These are phyloP conservation scores for Pascua sp. DNA, from an alignment of 1,284 basidiomycete species.

Conservation along the genomic window DNA sequence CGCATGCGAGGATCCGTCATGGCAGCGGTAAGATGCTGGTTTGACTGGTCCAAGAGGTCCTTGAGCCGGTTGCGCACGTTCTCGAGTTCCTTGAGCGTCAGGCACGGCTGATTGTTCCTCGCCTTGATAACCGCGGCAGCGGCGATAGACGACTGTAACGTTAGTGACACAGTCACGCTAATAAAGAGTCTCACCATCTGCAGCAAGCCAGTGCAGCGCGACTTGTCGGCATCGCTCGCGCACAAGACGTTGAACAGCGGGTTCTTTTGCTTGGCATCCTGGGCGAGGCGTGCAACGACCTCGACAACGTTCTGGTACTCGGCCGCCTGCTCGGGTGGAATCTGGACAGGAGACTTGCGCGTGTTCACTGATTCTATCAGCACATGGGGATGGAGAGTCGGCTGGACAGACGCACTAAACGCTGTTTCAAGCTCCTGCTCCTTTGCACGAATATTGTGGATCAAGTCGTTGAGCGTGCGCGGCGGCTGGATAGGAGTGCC, in stretches of 20 bases:
- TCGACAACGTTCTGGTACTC: conserved; percentile 13
- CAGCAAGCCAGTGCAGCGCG: conserved; percentile 9
- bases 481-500: conserved; percentile 14
- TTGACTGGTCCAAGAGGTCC: conserved; percentile 9
- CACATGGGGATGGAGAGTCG: too few species aligned
- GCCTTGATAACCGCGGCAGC: conserved; percentile 14
- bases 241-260: conserved; percentile 17
- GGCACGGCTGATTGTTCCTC: conserved; percentile 12
- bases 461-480: conserved; percentile 11
- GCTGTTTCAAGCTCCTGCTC: conserved; percentile 17
- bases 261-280: conserved; percentile 17
- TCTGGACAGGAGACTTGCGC: conserved; percentile 6
- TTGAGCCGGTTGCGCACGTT: conserved; percentile 9
- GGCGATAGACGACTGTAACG: conserved; percentile 11
- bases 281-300: conserved; percentile 5
- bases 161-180: background rate
- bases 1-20: conserved; percentile 13
- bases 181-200: conserved; percentile 6
- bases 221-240: conserved; percentile 12
- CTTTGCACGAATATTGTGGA: conserved; percentile 12
- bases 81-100: conserved; percentile 19
- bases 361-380: conserved; percentile 17
- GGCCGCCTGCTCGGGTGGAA: conserved; percentile 15
- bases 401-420: conserved; percentile 8
- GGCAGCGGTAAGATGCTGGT: conserved; percentile 9